Evolutionary conservation across 305 asterid genomes (phyloP).

Genomic region (Fraxinus dipetala): DNA sequence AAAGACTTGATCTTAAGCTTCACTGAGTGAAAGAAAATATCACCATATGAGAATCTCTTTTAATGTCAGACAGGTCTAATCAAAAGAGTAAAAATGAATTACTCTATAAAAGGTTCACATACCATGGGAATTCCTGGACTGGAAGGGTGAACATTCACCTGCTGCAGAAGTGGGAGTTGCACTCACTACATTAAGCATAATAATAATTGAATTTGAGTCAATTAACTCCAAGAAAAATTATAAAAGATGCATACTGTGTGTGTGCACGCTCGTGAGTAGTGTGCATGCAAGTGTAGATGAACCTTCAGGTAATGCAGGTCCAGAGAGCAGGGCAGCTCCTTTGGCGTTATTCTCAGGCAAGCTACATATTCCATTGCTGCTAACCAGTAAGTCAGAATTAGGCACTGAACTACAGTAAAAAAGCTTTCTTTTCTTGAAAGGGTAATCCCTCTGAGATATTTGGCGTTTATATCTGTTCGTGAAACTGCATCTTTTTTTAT

Average conservation of each 20-base stretch:
- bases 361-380: conserved; percentile 41
- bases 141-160: conserved; percentile 45
- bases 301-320: conserved; percentile 55
- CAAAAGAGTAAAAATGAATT: not conserved
- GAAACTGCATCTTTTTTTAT: conserved; percentile 39
- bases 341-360: conserved; percentile 38
- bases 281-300: not conserved
- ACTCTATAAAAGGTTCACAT: conserved; percentile 22
- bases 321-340: conserved; percentile 38
- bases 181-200: conserved; percentile 32
- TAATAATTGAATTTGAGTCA: conserved; percentile 19
- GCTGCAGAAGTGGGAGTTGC: conserved; percentile 42
- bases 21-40: conserved; percentile 54
- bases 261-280: not conserved
- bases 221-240: conserved; percentile 13
- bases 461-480: conserved; percentile 43
- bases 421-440: conserved; percentile 85
- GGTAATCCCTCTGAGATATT: conserved; percentile 75
- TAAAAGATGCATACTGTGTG: not conserved
- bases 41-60: conserved; percentile 29
- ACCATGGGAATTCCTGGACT: conserved; percentile 63
- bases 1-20: conserved; percentile 86
- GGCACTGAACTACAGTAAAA: conserved; percentile 49
- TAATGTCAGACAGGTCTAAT: conserved; percentile 4
- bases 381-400: conserved; percentile 47